phyloP scores from a whole-genome alignment of 1,139 yeast species.

The Protomyces pachydermus region DNA sequence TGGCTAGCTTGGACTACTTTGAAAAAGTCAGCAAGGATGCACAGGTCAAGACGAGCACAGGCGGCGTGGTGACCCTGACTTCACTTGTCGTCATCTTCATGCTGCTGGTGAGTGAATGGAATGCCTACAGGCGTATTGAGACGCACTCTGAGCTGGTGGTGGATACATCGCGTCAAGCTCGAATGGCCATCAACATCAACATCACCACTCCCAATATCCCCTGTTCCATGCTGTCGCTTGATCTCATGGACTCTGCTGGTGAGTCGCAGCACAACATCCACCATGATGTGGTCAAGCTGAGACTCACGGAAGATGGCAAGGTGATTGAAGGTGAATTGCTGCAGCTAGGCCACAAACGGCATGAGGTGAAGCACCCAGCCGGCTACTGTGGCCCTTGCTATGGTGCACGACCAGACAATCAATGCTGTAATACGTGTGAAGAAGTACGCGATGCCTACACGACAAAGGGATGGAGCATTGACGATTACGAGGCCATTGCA shows the following conservation, averaged over 20 bases:
- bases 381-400: constrained; percentile 84
- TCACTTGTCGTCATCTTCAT: constrained; percentile 60
- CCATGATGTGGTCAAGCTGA: constrained; percentile 65
- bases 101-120: constrained; percentile 69
- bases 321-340: constrained; percentile 38
- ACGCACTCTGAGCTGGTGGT: constrained; percentile 80
- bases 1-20: constrained; percentile 66
- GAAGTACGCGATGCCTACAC: constrained; percentile 77
- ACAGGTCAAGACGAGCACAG: constrained; percentile 75
- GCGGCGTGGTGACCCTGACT: constrained; percentile 77
- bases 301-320: constrained; percentile 51
- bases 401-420: constrained; percentile 53
- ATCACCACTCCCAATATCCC: constrained; percentile 78
- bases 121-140: constrained; percentile 61
- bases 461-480: constrained; percentile 76
- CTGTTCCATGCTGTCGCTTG: constrained; percentile 54
- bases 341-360: constrained; percentile 34
- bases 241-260: constrained; percentile 79
- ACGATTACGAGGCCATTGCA: constrained; percentile 75
- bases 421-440: constrained; percentile 83
- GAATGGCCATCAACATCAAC: constrained; percentile 73
- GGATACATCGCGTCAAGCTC: constrained; percentile 67
- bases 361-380: constrained; percentile 34
- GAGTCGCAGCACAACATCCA: constrained; percentile 70
- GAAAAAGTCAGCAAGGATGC: constrained; percentile 94